phyloP scores from a whole-genome alignment of 768 basidiomycete genomes.

The Leccinum arenicola region DNA sequence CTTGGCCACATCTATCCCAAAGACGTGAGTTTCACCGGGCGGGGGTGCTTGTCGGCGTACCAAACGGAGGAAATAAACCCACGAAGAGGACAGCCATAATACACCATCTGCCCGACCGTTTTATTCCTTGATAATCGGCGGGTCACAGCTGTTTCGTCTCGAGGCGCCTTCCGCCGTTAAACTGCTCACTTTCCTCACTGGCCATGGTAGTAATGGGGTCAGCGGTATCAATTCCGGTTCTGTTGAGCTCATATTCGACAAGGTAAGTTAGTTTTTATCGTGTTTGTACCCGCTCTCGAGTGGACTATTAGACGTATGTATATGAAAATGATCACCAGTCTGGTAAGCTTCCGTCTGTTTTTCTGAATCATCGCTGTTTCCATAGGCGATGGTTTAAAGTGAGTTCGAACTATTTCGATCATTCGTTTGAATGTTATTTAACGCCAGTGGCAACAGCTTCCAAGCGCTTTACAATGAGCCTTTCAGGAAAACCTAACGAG shows the following conservation, averaged over 20 bases:
- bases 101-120: background rate
- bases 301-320: background rate
- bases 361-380: background rate
- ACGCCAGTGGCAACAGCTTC: background rate
- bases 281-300: background rate
- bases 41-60: too few species aligned
- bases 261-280: background rate
- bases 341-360: background rate
- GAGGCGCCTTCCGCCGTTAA: background rate
- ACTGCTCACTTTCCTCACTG: background rate
- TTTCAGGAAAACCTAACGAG: background rate
- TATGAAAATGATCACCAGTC: background rate
- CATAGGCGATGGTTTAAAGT: background rate
- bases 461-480: background rate
- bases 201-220: background rate
- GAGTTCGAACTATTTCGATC: background rate
- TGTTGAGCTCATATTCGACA: background rate
- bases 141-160: background rate
- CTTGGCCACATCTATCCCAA: too few species aligned
- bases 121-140: background rate
- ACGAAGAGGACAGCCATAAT: background rate
- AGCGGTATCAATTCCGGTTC: background rate
- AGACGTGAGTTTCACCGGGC: too few species aligned
- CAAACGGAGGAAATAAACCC: background rate
- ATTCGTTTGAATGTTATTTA: background rate